Evolutionary conservation across 2,329 filamentous ascomycete genomes (phyloP).

Genomic region (Botrytis pseudocinerea): DNA sequence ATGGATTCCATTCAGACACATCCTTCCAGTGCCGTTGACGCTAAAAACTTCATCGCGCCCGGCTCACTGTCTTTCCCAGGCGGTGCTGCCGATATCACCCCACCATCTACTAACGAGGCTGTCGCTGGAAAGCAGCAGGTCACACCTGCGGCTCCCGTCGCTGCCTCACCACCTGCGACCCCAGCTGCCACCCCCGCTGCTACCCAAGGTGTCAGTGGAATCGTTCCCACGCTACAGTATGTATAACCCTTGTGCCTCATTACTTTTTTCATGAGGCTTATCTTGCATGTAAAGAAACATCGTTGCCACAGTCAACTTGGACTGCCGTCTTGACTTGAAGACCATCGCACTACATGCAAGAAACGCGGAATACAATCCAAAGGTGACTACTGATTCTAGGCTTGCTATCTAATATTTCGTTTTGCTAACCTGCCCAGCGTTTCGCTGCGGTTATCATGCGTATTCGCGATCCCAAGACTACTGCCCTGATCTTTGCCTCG

Average conservation of each 20-base stretch:
- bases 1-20: constrained; percentile 94
- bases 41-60: constrained; percentile 91
- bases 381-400: constrained; percentile 63
- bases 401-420: constrained; percentile 47
- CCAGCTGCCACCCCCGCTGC: constrained; percentile 89
- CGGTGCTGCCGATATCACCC: constrained; percentile 78
- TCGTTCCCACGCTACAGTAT: constrained; percentile 95
- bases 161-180: constrained; percentile 82
- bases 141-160: constrained; percentile 60
- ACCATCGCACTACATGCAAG: constrained; percentile 97
- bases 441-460: constrained; percentile 99
- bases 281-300: constrained; percentile 77
- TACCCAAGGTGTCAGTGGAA: constrained; percentile 76
- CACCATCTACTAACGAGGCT: constrained; percentile 67
- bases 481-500: constrained; percentile 93
- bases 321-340: constrained; percentile 96
- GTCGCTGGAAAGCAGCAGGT: constrained; percentile 57
- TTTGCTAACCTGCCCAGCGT: constrained; percentile 63
- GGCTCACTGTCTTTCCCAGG: constrained; percentile 91
- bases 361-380: constrained; percentile 98
- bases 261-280: constrained; percentile 51
- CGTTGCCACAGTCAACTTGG: constrained; percentile 96
- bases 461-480: constrained; percentile 98
- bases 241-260: constrained; percentile 56
- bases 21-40: constrained; percentile 86